phyloP scores from a whole-genome alignment of 2,329 filamentous ascomycete species.

The Plectosphaerella sp. region DNA sequence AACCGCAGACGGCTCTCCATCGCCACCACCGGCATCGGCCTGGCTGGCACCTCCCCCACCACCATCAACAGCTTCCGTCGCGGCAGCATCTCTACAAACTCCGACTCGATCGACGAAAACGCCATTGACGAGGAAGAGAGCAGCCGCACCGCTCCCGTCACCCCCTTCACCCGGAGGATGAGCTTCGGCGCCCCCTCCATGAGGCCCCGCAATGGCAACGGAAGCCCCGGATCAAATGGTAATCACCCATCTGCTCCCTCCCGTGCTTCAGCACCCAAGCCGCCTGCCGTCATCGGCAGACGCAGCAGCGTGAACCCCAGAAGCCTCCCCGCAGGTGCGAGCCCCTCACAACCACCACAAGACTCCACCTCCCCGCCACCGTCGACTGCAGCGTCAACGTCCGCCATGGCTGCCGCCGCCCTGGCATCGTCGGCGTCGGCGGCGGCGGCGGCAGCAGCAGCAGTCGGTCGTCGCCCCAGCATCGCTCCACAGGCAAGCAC shows the following conservation, averaged over 20 bases:
- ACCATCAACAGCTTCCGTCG: slow-evolving; percentile 53
- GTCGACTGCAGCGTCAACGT: slow-evolving; percentile 13
- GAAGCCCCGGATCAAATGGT: slow-evolving; percentile 60
- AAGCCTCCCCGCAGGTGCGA: slow-evolving; percentile 1
- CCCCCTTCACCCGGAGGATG: slow-evolving; percentile 78
- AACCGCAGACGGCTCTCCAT: slow-evolving; percentile 69
- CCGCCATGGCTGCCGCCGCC: slow-evolving; percentile 26
- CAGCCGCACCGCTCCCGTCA: slow-evolving; percentile 55
- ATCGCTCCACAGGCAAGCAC: slow-evolving; percentile 52
- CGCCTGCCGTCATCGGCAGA: slow-evolving; percentile 22
- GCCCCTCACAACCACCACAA: neutral
- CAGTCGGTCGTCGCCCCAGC: slow-evolving; percentile 29
- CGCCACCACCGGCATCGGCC: slow-evolving; percentile 66
- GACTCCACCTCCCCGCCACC: slow-evolving; percentile 14
- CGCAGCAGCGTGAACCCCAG: slow-evolving; percentile 11
- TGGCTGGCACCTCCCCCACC: slow-evolving; percentile 70
- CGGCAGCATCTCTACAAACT: slow-evolving; percentile 65
- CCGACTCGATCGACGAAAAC: slow-evolving; percentile 62
- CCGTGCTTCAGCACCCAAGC: slow-evolving; percentile 24
- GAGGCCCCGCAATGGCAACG: slow-evolving; percentile 56
- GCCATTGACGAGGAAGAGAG: slow-evolving; percentile 67
- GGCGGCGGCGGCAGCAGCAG: no score
- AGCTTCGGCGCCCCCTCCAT: slow-evolving; percentile 84
- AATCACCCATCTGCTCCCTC: slow-evolving; percentile 37
- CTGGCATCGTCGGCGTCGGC: slow-evolving; percentile 18